These are phyloP conservation scores for Cocos nucifera DNA, from an alignment of 176 grass and related monocot genomes.

Conservation along the genomic window DNA sequence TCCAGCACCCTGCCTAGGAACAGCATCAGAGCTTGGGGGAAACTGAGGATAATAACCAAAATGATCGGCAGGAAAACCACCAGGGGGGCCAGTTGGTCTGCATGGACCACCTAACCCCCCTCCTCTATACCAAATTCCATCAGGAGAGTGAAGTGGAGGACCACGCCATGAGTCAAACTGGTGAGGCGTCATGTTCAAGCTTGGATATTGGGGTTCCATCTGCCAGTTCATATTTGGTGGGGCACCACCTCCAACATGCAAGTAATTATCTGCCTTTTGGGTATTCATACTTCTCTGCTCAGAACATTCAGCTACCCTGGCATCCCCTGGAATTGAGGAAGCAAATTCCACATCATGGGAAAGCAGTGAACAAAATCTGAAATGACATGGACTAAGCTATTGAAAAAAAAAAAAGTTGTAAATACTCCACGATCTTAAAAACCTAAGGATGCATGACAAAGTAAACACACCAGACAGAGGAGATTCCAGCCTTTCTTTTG, in stretches of 20 bases:
- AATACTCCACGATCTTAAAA: too few species aligned
- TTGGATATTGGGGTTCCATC: conserved; percentile 29
- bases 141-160: conserved; percentile 48
- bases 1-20: conserved; percentile 29
- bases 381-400: neutral
- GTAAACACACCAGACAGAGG: conserved; percentile 38
- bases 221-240: conserved; percentile 25
- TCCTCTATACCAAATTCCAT: conserved; percentile 72
- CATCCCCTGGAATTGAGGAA: conserved; percentile 39
- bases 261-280: conserved; percentile 40
- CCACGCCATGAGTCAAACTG: conserved; percentile 70
- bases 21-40: conserved; percentile 49
- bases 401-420: too few species aligned
- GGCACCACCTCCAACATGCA: conserved; percentile 22
- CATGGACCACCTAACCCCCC: conserved; percentile 41
- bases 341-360: neutral
- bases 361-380: neutral
- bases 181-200: conserved; percentile 18
- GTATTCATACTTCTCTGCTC: conserved; percentile 41
- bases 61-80: conserved; percentile 50
- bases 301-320: conserved; percentile 14
- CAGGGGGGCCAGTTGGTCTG: conserved; percentile 38
- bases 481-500: conserved; percentile 44
- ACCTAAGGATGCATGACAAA: too few species aligned
- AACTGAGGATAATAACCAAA: conserved; percentile 63